Evolutionary conservation across 1,139 yeast genomes (phyloP).

Genomic region (Citeromyces hawaiiensis): DNA sequence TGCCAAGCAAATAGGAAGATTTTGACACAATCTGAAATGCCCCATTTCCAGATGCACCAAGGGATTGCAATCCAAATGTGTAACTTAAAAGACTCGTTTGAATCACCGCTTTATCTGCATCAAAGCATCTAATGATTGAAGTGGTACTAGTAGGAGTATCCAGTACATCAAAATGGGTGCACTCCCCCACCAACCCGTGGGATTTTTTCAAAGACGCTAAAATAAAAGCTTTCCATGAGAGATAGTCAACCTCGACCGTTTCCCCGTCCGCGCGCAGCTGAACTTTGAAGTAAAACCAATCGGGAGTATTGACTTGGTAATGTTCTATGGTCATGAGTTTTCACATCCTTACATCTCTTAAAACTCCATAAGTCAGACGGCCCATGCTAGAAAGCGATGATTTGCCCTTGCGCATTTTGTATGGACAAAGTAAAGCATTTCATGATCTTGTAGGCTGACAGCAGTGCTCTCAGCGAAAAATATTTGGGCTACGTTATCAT

Average conservation of each 20-base stretch:
- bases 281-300: too few relatives aligned
- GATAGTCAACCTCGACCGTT: constrained; percentile 16
- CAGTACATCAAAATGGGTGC: constrained; percentile 26
- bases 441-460: too few relatives aligned
- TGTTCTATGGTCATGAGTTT: too few relatives aligned
- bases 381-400: too few relatives aligned
- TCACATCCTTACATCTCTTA: too few relatives aligned
- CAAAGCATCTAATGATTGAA: constrained; percentile 12
- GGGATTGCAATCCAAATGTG: constrained; percentile 11
- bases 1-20: constrained; percentile 10
- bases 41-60: constrained; percentile 4
- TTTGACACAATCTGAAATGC: constrained; percentile 6
- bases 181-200: constrained; percentile 27
- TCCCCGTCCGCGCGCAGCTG: too few relatives aligned
- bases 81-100: constrained; percentile 11
- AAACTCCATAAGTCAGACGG: too few relatives aligned
- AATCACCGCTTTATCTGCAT: constrained; percentile 9
- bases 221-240: constrained; percentile 28
- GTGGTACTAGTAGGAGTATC: constrained; percentile 9
- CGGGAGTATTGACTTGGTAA: too few relatives aligned
- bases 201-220: constrained; percentile 19
- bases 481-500: too few relatives aligned
- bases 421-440: too few relatives aligned
- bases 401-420: too few relatives aligned
- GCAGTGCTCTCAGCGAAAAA: too few relatives aligned